These are phyloP conservation scores for Stagonosporopsis chrysanthemi DNA, from an alignment of 2,329 filamentous ascomycete genomes.

Conservation along the genomic window DNA sequence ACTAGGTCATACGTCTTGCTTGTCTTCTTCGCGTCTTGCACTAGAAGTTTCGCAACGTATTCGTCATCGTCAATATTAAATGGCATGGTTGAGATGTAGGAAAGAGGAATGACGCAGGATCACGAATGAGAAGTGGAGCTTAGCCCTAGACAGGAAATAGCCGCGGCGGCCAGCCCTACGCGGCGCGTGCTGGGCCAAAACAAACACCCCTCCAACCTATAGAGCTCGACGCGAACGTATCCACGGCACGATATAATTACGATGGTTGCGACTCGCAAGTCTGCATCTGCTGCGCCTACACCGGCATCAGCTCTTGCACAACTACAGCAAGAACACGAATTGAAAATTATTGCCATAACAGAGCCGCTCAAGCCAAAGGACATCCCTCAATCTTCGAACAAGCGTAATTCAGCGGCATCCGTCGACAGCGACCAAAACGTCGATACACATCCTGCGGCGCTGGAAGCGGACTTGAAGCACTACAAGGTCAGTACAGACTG, in stretches of 20 bases:
- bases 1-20: conserved; percentile 77
- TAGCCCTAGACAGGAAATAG: conserved; percentile 27
- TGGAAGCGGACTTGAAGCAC: conserved; percentile 84
- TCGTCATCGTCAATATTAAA: conserved; percentile 66
- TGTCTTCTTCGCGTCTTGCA: conserved; percentile 77
- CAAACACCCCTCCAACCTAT: conserved; percentile 35
- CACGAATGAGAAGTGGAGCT: not conserved
- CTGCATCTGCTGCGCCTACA: conserved; percentile 29
- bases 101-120: not conserved
- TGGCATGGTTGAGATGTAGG: conserved; percentile 28
- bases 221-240: not conserved
- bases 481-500: conserved; percentile 67
- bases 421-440: conserved; percentile 72
- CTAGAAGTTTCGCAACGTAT: conserved; percentile 80
- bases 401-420: conserved; percentile 65
- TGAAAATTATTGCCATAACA: conserved; percentile 79
- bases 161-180: conserved; percentile 34
- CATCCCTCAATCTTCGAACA: conserved; percentile 48
- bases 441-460: conserved; percentile 71
- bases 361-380: conserved; percentile 72
- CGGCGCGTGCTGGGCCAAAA: conserved; percentile 31
- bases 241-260: not conserved
- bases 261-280: conserved; percentile 40
- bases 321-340: conserved; percentile 65
- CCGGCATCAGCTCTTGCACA: conserved; percentile 55